Evolutionary conservation across 1,284 basidiomycete genomes (phyloP).

Genomic region (Microbotryomycetes sp.): DNA sequence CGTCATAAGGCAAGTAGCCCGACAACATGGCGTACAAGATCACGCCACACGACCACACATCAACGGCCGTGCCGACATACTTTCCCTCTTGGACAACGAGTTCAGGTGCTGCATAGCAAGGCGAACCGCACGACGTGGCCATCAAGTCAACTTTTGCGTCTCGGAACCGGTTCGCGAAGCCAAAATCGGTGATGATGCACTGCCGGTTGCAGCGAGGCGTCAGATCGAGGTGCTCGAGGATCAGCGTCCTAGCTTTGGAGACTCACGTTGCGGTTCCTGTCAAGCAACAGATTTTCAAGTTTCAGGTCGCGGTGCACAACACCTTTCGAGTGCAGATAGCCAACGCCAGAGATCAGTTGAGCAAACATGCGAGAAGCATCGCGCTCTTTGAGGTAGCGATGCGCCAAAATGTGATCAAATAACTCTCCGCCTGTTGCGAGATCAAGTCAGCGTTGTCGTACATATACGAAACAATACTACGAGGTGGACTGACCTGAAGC

Average conservation of each 20-base stretch:
- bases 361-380: slow-evolving; percentile 95
- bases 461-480: not conserved
- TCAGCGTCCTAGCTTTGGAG: not conserved
- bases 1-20: slow-evolving; percentile 98
- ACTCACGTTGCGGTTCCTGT: slow-evolving; percentile 86
- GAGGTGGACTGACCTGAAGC: slow-evolving; percentile 58
- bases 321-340: slow-evolving; percentile 98
- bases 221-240: not conserved
- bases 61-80: slow-evolving; percentile 96
- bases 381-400: slow-evolving; percentile 90
- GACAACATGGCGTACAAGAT: slow-evolving; percentile 99
- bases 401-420: slow-evolving; percentile 97
- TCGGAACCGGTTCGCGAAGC: slow-evolving; percentile 96
- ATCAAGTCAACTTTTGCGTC: slow-evolving; percentile 84
- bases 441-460: not conserved
- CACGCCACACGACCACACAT: slow-evolving; percentile 99
- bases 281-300: slow-evolving; percentile 93
- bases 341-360: slow-evolving; percentile 96
- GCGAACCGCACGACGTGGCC: slow-evolving; percentile 96
- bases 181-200: slow-evolving; percentile 94
- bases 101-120: slow-evolving; percentile 98
- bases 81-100: slow-evolving; percentile 97
- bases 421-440: slow-evolving; percentile 72
- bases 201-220: not conserved
- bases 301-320: slow-evolving; percentile 99